Base-by-base conservation (phyloP, 2,329 filamentous ascomycete genomes). In the Endocalyx cinctus region DNA sequence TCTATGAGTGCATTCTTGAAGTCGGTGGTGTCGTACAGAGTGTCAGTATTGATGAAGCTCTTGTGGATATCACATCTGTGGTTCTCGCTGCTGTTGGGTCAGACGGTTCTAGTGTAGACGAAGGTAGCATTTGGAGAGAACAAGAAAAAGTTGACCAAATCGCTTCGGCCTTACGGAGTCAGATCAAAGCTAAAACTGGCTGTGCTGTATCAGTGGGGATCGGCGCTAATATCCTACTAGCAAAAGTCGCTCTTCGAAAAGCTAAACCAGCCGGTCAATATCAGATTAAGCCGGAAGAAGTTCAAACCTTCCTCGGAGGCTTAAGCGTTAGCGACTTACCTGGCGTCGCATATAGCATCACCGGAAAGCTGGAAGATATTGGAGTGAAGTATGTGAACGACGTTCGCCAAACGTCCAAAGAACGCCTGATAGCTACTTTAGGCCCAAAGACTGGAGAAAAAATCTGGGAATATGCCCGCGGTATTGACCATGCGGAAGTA, bases 241-340 rank as follows among this genome's bases (percentile, higher is more conserved):
- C 94, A 17, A 97, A 94, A 55, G 75, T 97, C 5, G 92, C 92
- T 1, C 64, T 97, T 42, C 77, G 89, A 33, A 92, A 84, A 60
- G 92, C 90, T 1, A 98, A 98, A 51, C 94, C 94, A 2, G 90
- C 89, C 10, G 90, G 94, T 0, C 92, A 97, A 49, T 83, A 85
- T 51, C 87, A 95, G 33, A 73, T 98, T 37, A 87, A 83, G 48
- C 85, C 87, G 0, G 85, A 94, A 34, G 79, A 86, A 20, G 74
- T 89, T 0, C 65, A 90, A 3, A 76, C 80, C 8, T 82, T 94
- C 35, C 75, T 98, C 23, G 85, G 82, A 2, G 74, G 79, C 6
- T 69, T 97, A 7, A 77, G 79, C 30, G 87, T 95, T 1, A 81
- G 86, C 45, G 78, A 86, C 47, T 69, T 98, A 3, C 92, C 92